Base-by-base conservation (phyloP, 2,329 filamentous ascomycete genomes). In the Fusarium sp. region DNA sequence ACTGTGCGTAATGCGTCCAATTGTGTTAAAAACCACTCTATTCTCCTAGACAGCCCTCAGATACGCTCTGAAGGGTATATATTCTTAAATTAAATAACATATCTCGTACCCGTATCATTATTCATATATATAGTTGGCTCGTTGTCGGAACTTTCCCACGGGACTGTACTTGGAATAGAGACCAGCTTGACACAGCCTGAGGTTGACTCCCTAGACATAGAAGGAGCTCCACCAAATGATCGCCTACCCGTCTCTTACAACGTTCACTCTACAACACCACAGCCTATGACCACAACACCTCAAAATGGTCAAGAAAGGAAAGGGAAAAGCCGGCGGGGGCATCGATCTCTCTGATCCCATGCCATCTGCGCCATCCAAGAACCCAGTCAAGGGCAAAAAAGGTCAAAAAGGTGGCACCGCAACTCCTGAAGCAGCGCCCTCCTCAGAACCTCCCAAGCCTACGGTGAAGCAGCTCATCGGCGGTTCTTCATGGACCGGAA, bases 401-500 rank as follows among this genome's bases (percentile, higher is more conserved):
- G 75, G 73, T 7, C 70, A 76, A 51, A 80, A 76, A 21, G 71
- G 74, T n/a, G 46, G 71, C 8, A 67, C 67, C 38, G 66, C 65
- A 24, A 73, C 56, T 56, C 69, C 71, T 67, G 79, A 76, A 52
- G 76, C 75, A 62, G 75, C 75, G 62, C 77, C 75, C 15, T 70
- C 78, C 4, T 66, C 75, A 3, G 83, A 79, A 0, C 84, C 84
- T 5, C 85, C 85, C 0, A 88, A 89, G 70, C 88, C 87, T 15
- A 89, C 89, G 3, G 85, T 86, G 43, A 90, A 91, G 78, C 93
- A 96, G 71, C 83, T 99, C 68, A 97, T 99, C 74, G 96, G 94
- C 40, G 96, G 96, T 47, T 89, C 93, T 59, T 97, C 94, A 71
- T 99, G 96, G 96, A 99, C 96, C 0, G 96, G 96, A 39, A 99